Conservation (phyloP, 148 eudicot species). For the Fallopia convolvulus region DNA sequence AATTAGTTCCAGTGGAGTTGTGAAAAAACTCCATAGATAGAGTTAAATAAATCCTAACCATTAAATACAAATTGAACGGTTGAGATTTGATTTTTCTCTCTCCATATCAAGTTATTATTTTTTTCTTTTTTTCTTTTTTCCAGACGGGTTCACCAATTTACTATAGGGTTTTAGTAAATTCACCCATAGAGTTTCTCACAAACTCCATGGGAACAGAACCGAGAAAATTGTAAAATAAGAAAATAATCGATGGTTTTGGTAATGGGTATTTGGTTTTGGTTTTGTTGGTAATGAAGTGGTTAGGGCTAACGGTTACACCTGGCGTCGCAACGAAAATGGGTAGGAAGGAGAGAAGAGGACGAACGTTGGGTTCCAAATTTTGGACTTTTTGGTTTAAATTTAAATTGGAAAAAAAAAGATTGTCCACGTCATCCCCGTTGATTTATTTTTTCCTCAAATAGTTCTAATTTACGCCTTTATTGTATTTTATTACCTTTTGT, state of each 20-base stretch:
- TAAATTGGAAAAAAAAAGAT: not conserved
- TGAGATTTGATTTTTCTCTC: too few relatives aligned
- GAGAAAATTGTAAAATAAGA: not conserved
- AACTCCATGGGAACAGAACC: too few relatives aligned
- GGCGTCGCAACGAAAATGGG: conserved; percentile 7
- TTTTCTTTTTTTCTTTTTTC: too few relatives aligned
- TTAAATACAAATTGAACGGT: too few relatives aligned
- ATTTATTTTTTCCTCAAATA: not conserved
- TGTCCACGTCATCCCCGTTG: not conserved
- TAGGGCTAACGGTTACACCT: conserved; percentile 23
- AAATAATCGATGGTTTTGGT: not conserved
- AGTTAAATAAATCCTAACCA: too few relatives aligned
- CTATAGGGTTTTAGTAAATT: too few relatives aligned
- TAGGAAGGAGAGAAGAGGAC: not conserved
- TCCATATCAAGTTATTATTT: too few relatives aligned
- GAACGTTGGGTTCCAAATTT: conserved; percentile 1
- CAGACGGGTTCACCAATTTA: too few relatives aligned
- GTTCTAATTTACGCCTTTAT: too few relatives aligned
- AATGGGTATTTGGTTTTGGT: not conserved
- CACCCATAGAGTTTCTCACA: too few relatives aligned
- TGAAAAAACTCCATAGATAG: too few relatives aligned
- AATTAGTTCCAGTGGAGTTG: too few relatives aligned
- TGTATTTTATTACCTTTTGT: not conserved
- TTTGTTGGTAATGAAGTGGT: conserved; percentile 4
- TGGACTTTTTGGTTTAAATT: conserved; percentile 1